Evolutionary conservation across 2,329 filamentous ascomycete genomes (phyloP).

Genomic region (Gliomastix tumulicola): DNA sequence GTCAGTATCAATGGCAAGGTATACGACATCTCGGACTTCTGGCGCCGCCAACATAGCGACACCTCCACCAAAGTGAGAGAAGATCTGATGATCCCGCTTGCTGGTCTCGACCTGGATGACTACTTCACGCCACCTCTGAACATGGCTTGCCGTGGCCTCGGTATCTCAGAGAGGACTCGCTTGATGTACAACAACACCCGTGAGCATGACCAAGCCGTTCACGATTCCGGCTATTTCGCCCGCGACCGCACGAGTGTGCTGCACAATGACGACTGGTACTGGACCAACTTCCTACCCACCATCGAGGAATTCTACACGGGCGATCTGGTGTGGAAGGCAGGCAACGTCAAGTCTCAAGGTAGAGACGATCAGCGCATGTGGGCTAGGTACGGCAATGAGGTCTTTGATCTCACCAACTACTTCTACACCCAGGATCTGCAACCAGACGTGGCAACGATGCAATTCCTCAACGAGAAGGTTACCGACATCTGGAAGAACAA

Average conservation of each 20-base stretch:
- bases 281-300: slow-evolving; percentile 61
- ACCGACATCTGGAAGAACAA: slow-evolving; percentile 64
- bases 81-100: slow-evolving; percentile 68
- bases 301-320: slow-evolving; percentile 88
- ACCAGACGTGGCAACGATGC: slow-evolving; percentile 49
- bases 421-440: slow-evolving; percentile 64
- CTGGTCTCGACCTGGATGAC: slow-evolving; percentile 70
- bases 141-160: slow-evolving; percentile 67
- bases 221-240: slow-evolving; percentile 61
- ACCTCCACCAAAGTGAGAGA: slow-evolving; percentile 50
- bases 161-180: slow-evolving; percentile 45
- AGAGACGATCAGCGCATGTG: slow-evolving; percentile 63
- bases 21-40: slow-evolving; percentile 89
- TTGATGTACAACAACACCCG: slow-evolving; percentile 60
- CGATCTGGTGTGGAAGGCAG: slow-evolving; percentile 65
- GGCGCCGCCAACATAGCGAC: slow-evolving; percentile 78
- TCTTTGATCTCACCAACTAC: slow-evolving; percentile 93
- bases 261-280: slow-evolving; percentile 68
- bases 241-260: slow-evolving; percentile 51
- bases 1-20: slow-evolving; percentile 84
- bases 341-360: slow-evolving; percentile 58
- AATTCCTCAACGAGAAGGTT: slow-evolving; percentile 66
- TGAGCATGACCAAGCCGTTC: slow-evolving; percentile 47
- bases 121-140: slow-evolving; percentile 79
- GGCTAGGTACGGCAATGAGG: slow-evolving; percentile 66